Evolutionary conservation across 1,284 basidiomycete species (phyloP).

Genomic region (Apiotrichum veenhuisii): DNA sequence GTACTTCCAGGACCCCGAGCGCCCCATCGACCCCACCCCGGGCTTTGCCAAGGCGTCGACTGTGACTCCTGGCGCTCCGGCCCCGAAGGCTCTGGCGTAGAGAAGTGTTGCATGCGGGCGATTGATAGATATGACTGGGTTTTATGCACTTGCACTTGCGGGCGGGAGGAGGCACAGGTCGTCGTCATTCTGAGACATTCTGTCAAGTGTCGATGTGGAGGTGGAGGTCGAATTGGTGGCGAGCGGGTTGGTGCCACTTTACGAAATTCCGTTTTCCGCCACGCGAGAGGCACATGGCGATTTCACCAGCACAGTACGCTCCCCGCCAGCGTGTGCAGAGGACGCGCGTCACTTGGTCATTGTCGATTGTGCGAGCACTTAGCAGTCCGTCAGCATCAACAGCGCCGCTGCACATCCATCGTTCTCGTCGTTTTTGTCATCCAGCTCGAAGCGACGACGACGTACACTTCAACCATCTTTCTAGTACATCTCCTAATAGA

Average conservation of each 20-base stretch:
- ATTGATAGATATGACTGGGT: too few relatives aligned
- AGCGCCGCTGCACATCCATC: not conserved
- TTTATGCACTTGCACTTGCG: too few relatives aligned
- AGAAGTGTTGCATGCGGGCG: not conserved
- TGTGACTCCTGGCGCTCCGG: not conserved
- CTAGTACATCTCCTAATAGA: not conserved
- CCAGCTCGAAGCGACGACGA: too few relatives aligned
- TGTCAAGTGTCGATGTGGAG: not conserved
- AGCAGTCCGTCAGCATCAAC: not conserved
- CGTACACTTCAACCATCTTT: not conserved
- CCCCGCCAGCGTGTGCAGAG: too few relatives aligned
- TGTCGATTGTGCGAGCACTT: too few relatives aligned
- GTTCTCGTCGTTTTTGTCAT: not conserved
- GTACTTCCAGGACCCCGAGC: conserved; percentile 76
- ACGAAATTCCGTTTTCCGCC: not conserved
- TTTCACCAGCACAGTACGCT: too few relatives aligned
- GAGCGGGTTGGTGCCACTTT: not conserved
- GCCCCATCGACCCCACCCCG: conserved; percentile 65
- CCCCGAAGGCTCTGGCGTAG: not conserved
- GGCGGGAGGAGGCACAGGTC: not conserved
- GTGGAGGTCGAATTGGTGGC: not conserved
- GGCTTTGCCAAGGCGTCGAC: not conserved
- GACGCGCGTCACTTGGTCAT: not conserved
- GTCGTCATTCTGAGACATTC: not conserved
- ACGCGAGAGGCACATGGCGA: not conserved